A percentile compares a stretch with the other conserved stretches of the same genome.
phyloP scores from a whole-genome alignment of 345 rosid species.

The Moringa oleifera region DNA sequence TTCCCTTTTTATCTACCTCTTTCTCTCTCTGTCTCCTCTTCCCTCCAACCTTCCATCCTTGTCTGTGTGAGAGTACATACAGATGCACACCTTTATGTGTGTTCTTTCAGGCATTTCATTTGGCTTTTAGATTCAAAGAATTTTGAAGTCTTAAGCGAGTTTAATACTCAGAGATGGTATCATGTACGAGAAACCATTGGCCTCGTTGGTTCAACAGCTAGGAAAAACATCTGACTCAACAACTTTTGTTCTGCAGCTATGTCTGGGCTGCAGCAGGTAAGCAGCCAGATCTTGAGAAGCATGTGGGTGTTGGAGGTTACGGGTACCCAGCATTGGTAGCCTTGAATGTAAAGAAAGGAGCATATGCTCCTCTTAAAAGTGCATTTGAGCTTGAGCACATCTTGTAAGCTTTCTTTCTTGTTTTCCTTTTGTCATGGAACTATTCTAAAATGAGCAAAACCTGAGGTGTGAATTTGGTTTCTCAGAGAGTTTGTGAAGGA shows the following conservation, averaged over 20 bases:
- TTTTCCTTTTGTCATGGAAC: neutral
- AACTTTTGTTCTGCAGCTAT: constrained; percentile 42
- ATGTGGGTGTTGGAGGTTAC: constrained; percentile 87
- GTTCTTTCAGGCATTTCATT: constrained; percentile 4
- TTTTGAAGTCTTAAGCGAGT: too few relatives aligned
- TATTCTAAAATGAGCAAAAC: constrained; percentile 8
- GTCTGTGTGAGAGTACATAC: too few relatives aligned
- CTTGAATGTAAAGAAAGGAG: constrained; percentile 89
- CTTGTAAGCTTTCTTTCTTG: constrained; percentile 43
- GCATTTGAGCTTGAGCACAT: constrained; percentile 88
- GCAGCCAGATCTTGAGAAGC: constrained; percentile 84
- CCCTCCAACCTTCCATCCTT: too few relatives aligned
- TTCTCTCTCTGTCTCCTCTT: neutral
- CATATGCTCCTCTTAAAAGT: constrained; percentile 90
- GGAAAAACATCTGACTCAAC: neutral
- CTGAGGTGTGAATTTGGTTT: constrained; percentile 7
- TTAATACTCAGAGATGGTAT: too few relatives aligned
- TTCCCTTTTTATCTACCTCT: neutral
- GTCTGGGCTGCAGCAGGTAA: constrained; percentile 93
- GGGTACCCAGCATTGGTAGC: constrained; percentile 98
- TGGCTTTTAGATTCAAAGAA: too few relatives aligned
- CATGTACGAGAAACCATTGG: too few relatives aligned
- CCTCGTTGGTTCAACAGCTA: neutral
- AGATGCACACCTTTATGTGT: constrained; percentile 6
- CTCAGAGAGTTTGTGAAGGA: constrained; percentile 88